Evolutionary conservation across 495 filamentous ascomycete genomes (phyloP).

Genomic region (Rusavskia elegans): DNA sequence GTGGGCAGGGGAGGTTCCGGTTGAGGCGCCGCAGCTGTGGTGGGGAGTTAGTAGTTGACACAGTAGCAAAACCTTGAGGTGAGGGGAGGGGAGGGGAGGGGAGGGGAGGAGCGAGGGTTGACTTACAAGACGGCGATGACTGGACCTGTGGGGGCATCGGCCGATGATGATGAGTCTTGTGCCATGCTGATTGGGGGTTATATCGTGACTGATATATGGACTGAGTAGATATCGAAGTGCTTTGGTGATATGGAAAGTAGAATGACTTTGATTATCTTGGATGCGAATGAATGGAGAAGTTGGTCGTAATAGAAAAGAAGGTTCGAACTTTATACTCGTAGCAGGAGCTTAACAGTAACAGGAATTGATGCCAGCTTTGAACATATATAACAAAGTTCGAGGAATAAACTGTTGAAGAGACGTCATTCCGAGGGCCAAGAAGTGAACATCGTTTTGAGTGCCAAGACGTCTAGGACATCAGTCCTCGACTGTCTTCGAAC

Average conservation of each 20-base stretch:
- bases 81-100: not conserved
- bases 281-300: not conserved
- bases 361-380: too few relatives aligned
- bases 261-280: not conserved
- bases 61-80: not conserved
- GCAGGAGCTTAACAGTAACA: too few relatives aligned
- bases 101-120: constrained; percentile 5
- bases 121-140: constrained; percentile 73
- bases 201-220: too few relatives aligned
- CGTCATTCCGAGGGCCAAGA: too few relatives aligned
- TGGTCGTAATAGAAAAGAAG: too few relatives aligned
- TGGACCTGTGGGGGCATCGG: constrained; percentile 9
- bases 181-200: not conserved
- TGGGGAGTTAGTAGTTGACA: constrained; percentile 4
- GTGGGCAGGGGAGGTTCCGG: constrained; percentile 53
- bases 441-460: too few relatives aligned
- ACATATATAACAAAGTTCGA: too few relatives aligned
- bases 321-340: too few relatives aligned
- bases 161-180: not conserved
- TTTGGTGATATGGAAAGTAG: not conserved
- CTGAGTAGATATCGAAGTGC: too few relatives aligned
- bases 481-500: too few relatives aligned
- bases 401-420: too few relatives aligned
- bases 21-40: constrained; percentile 53
- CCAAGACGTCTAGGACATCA: too few relatives aligned